phyloP scores from a whole-genome alignment of 2,329 filamentous ascomycete genomes.

The Aspergillus novoparasiticus region DNA sequence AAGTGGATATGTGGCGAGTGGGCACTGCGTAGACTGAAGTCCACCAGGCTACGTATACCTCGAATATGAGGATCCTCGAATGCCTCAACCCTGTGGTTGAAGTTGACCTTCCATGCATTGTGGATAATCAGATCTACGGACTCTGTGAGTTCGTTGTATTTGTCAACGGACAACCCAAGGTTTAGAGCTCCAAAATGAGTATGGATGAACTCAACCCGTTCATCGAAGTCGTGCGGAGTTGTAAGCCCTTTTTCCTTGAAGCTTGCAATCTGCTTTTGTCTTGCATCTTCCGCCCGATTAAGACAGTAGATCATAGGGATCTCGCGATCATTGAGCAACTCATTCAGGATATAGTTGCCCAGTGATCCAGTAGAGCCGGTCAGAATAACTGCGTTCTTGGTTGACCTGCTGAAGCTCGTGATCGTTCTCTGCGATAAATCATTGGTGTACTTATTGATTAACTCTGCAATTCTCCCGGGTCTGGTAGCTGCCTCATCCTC shows the following conservation, averaged over 20 bases:
- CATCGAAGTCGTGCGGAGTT: not conserved
- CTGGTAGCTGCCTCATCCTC: not conserved
- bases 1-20: constrained; percentile 9
- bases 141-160: constrained; percentile 15
- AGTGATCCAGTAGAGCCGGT: constrained; percentile 26
- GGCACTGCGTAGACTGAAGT: constrained; percentile 18
- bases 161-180: constrained; percentile 20
- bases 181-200: constrained; percentile 20
- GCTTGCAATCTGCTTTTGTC: not conserved
- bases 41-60: constrained; percentile 27
- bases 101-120: constrained; percentile 37
- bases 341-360: constrained; percentile 22
- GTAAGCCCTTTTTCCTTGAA: not conserved
- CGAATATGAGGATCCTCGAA: constrained; percentile 30
- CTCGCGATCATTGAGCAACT: constrained; percentile 9
- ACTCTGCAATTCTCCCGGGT: not conserved
- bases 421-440: not conserved
- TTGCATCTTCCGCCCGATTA: constrained; percentile 12
- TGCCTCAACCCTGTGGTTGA: constrained; percentile 30
- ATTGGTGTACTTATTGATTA: not conserved
- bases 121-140: constrained; percentile 28
- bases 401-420: no score
- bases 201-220: constrained; percentile 31
- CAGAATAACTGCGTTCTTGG: constrained; percentile 9
- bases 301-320: constrained; percentile 24